phyloP scores from a whole-genome alignment of 1,139 yeast species.

The Insectozyma bohioensis region DNA sequence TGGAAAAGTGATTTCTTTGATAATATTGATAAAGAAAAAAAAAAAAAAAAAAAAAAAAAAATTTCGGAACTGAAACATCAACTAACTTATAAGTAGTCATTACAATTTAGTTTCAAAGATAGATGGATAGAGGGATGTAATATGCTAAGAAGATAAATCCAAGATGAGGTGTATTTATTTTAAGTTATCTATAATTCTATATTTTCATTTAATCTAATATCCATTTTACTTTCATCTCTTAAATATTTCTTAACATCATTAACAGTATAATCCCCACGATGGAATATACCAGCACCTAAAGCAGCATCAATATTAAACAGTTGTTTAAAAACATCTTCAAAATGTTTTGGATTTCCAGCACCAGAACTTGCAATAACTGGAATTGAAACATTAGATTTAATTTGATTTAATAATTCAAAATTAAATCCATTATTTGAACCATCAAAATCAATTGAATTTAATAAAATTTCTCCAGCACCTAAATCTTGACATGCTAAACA shows the following conservation, averaged over 20 bases:
- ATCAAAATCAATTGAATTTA: constrained; percentile 94
- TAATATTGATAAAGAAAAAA: too few species aligned
- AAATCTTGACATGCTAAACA: constrained; percentile 84
- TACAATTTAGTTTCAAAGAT: too few species aligned
- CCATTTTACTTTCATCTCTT: constrained; percentile 84
- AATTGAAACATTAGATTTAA: constrained; percentile 71
- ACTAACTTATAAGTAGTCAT: too few species aligned
- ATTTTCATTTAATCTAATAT: constrained; percentile 89
- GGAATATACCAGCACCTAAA: constrained; percentile 97
- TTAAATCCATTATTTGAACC: constrained; percentile 94
- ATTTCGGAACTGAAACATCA: too few species aligned
- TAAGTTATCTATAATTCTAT: constrained; percentile 41
- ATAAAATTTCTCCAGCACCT: constrained; percentile 94
- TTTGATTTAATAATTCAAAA: constrained; percentile 74
- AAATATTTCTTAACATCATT: constrained; percentile 74
- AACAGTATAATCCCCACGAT: constrained; percentile 88
- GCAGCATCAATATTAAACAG: constrained; percentile 92
- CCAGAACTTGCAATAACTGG: constrained; percentile 98
- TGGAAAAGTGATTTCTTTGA: too few species aligned
- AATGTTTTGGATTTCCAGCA: constrained; percentile 91
- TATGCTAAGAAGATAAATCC: too few species aligned
- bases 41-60: too few species aligned
- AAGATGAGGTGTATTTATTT: too few species aligned
- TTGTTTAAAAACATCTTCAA: constrained; percentile 74
- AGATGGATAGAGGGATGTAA: too few species aligned